A percentile compares a stretch with the other conserved stretches of the same genome.
These are phyloP conservation scores for Suhomyces bolitotheri DNA, from an alignment of 1,139 yeast genomes.

Conservation along the genomic window DNA sequence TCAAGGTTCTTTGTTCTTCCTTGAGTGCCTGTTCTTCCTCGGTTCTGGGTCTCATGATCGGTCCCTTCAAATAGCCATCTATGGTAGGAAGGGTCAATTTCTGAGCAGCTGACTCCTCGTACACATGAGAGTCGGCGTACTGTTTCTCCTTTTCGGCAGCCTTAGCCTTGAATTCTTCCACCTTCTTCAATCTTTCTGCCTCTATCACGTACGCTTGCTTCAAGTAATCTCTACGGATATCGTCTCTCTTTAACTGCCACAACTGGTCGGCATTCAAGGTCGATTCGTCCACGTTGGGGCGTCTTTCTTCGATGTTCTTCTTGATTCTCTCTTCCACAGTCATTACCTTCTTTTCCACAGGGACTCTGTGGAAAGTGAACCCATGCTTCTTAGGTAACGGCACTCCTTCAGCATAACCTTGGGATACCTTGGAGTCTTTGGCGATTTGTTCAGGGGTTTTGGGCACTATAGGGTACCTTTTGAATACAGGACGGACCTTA, in stretches of 20 bases:
- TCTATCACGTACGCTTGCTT: conserved; percentile 66
- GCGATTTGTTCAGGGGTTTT: conserved; percentile 33
- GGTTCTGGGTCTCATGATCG: conserved; percentile 72
- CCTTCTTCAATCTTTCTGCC: conserved; percentile 29
- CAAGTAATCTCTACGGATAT: conserved; percentile 71
- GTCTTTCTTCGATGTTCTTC: conserved; percentile 47
- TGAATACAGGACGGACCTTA: conserved; percentile 68
- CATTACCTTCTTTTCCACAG: conserved; percentile 53
- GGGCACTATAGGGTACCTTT: conserved; percentile 60
- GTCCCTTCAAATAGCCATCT: conserved; percentile 64
- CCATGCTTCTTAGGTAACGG: conserved; percentile 71
- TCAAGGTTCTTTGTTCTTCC: conserved; percentile 32
- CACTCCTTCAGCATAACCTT: conserved; percentile 75
- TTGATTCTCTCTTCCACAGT: conserved; percentile 60
- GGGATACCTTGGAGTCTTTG: conserved; percentile 48
- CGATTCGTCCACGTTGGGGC: conserved; percentile 36
- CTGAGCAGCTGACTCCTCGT: conserved; percentile 42
- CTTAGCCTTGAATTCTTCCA: conserved; percentile 30
- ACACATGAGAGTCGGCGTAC: conserved; percentile 26
- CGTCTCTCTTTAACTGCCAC: conserved; percentile 59
- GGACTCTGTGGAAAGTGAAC: conserved; percentile 34
- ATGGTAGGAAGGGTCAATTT: conserved; percentile 78
- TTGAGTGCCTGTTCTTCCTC: conserved; percentile 57
- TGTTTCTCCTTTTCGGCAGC: conserved; percentile 27
- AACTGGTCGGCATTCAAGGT: conserved; percentile 50